phyloP scores from a whole-genome alignment of 768 basidiomycete species.

The Pleurotus cornucopiae region DNA sequence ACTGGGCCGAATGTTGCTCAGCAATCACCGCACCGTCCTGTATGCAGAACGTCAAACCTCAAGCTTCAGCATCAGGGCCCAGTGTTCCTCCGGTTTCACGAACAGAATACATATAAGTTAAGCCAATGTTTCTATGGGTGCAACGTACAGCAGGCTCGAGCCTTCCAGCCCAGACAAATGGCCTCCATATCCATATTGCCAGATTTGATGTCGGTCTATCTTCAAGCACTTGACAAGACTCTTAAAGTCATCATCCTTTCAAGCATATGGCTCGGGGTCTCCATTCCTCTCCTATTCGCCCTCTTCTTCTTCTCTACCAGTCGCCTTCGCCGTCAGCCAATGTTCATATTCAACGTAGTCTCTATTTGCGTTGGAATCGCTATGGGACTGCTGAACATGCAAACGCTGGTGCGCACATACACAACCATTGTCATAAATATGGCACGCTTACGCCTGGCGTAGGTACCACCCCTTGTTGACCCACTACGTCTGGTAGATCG shows the following conservation, averaged over 20 bases:
- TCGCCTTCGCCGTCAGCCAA: slow-evolving; percentile 11
- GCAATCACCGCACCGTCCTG: too few relatives aligned
- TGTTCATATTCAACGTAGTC: slow-evolving; percentile 19
- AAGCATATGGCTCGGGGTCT: neutral
- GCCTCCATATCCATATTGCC: too few relatives aligned
- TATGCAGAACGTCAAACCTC: too few relatives aligned
- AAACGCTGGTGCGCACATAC: slow-evolving; percentile 1
- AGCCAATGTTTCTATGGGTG: too few relatives aligned
- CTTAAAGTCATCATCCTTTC: neutral
- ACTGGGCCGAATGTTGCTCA: too few relatives aligned
- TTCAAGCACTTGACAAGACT: neutral
- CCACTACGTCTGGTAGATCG: slow-evolving; percentile 1
- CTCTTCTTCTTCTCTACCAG: slow-evolving; percentile 19
- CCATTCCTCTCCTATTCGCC: slow-evolving; percentile 12
- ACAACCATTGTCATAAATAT: neutral
- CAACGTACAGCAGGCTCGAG: too few relatives aligned
- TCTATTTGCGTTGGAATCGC: slow-evolving; percentile 16
- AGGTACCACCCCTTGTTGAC: neutral
- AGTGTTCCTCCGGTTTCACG: too few relatives aligned
- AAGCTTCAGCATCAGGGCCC: too few relatives aligned
- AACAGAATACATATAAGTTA: too few relatives aligned
- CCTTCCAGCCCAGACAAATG: too few relatives aligned
- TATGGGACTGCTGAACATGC: slow-evolving; percentile 11
- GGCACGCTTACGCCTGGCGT: neutral
- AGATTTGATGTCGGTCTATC: too few relatives aligned